Percentiles rank a stretch among this genome's conserved stretches.
Conservation (phyloP, 345 rosid species). For the Aethionema arabicum region DNA sequence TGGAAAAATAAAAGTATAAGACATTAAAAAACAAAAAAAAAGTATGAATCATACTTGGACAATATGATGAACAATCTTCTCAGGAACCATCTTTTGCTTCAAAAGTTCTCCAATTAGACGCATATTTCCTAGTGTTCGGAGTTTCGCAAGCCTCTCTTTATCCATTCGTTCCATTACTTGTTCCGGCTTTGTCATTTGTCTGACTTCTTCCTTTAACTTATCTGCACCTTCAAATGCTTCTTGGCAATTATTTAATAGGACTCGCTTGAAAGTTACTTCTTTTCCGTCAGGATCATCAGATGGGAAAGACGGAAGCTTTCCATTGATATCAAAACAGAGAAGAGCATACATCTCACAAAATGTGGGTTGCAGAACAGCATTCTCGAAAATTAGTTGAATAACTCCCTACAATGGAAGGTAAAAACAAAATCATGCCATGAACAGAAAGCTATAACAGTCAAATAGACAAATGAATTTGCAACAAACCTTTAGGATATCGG, state of each 20-base stretch:
- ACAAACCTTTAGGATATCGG: conserved; percentile 64
- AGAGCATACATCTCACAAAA: conserved; percentile 90
- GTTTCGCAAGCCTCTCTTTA: conserved; percentile 69
- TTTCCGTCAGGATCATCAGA: conserved; percentile 77
- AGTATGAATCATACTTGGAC: conserved; percentile 48
- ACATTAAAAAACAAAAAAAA: background rate
- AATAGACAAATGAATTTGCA: background rate
- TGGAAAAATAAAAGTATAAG: background rate
- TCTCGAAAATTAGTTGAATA: conserved; percentile 74
- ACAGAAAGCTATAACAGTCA: background rate
- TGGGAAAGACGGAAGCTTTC: conserved; percentile 73
- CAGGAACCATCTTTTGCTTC: conserved; percentile 93
- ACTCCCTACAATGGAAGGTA: conserved; percentile 58
- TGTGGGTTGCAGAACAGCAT: conserved; percentile 92
- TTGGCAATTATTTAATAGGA: conserved; percentile 77
- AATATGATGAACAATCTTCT: conserved; percentile 79
- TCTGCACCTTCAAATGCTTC: conserved; percentile 91
- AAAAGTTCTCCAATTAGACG: conserved; percentile 90
- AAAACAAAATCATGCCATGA: background rate
- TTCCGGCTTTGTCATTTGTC: conserved; percentile 71
- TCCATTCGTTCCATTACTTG: conserved; percentile 80
- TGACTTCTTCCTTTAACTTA: conserved; percentile 61
- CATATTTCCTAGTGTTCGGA: conserved; percentile 83
- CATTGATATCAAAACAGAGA: conserved; percentile 74
- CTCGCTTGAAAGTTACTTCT: conserved; percentile 78